A percentile compares a stretch with the other conserved stretches of the same genome.
Conservation (phyloP, 192 early-diverging fungal genomes). For the Coemansia furcata region DNA sequence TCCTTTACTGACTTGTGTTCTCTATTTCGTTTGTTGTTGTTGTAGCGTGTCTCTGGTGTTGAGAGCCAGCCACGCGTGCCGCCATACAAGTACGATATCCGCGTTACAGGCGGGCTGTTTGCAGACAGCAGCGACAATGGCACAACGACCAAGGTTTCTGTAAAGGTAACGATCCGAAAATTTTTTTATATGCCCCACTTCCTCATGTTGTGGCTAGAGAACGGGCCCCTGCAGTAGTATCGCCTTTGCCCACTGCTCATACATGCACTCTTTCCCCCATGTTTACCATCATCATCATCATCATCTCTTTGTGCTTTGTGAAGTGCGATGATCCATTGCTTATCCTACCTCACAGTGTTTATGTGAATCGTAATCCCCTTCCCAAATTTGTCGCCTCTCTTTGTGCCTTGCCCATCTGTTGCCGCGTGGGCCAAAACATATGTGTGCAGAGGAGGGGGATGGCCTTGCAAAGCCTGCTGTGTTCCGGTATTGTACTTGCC, state of each 20-base stretch:
- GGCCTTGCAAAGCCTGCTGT: background rate
- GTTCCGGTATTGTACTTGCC: constrained; percentile 1
- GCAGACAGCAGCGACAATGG: constrained; percentile 24
- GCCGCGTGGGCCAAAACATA: background rate
- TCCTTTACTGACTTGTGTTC: background rate
- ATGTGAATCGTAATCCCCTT: background rate
- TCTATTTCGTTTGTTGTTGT: background rate
- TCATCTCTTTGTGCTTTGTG: constrained; percentile 36
- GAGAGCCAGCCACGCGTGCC: constrained; percentile 17
- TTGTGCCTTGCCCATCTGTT: background rate
- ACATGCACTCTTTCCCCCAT: background rate
- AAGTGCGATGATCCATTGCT: background rate
- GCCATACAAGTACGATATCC: constrained; percentile 56
- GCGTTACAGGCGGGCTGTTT: constrained; percentile 51
- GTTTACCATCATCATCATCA: background rate
- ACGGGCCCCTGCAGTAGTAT: background rate
- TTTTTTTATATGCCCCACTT: background rate
- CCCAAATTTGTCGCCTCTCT: background rate
- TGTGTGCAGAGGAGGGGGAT: background rate
- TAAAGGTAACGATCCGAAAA: constrained; percentile 39
- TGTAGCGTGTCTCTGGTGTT: constrained; percentile 28
- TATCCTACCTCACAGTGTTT: background rate
- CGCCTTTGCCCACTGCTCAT: background rate
- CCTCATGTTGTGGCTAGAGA: constrained; percentile 3
- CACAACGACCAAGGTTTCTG: constrained; percentile 51